Evolutionary conservation across 148 eudicot genomes (phyloP).

Genomic region (Fallopia convolvulus): DNA sequence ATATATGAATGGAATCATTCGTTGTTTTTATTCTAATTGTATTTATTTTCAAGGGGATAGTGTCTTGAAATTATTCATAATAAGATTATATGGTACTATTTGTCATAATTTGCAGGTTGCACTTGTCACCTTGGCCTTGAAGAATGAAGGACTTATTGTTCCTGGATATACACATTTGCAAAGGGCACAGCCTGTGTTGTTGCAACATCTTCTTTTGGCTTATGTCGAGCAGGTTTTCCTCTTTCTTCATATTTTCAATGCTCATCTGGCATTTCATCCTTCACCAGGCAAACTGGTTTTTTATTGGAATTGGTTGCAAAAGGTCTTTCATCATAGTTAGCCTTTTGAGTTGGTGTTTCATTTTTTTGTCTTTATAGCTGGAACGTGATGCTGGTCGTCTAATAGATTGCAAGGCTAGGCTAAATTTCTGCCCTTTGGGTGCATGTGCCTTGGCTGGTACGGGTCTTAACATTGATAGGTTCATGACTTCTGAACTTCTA

Average conservation of each 20-base stretch:
- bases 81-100: background rate
- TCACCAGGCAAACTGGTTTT: background rate
- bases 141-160: constrained; percentile 79
- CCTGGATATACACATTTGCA: constrained; percentile 98
- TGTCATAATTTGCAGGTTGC: constrained; percentile 41
- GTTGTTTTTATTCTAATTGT: background rate
- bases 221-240: constrained; percentile 83
- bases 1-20: background rate
- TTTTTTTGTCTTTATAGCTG: constrained; percentile 39
- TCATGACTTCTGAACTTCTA: constrained; percentile 84
- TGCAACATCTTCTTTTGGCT: constrained; percentile 86
- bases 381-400: constrained; percentile 96
- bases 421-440: constrained; percentile 92
- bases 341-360: background rate
- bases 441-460: constrained; percentile 99
- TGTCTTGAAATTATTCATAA: background rate
- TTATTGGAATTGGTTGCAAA: background rate
- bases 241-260: background rate
- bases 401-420: constrained; percentile 68
- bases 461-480: constrained; percentile 93
- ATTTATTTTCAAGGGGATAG: background rate
- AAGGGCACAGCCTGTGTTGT: constrained; percentile 90
- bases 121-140: constrained; percentile 62
- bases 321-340: background rate
- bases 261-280: background rate